Percentiles rank a stretch among this genome's conserved stretches.
phyloP scores from a whole-genome alignment of 2,329 filamentous ascomycete species.

The Dactylellina cionopaga region DNA sequence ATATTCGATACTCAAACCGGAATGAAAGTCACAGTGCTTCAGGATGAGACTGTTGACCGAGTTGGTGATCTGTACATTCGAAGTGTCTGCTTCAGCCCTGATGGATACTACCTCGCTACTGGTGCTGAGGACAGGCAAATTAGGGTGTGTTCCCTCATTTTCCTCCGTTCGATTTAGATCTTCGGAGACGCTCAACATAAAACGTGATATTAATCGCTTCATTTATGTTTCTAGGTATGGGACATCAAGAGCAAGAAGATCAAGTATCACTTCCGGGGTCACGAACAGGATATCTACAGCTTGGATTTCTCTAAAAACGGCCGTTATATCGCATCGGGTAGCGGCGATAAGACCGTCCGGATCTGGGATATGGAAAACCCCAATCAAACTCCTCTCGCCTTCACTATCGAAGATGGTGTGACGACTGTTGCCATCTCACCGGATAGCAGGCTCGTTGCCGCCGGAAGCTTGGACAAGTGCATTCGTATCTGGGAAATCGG shows the following conservation, averaged over 20 bases:
- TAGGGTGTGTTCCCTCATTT: conserved; percentile 70
- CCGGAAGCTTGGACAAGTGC: conserved; percentile 44
- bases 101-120: conserved; percentile 91
- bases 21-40: conserved; percentile 85
- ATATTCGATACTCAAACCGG: conserved; percentile 94
- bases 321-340: conserved; percentile 43
- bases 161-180: too few relatives aligned
- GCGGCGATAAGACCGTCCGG: conserved; percentile 41
- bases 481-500: conserved; percentile 50
- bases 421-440: conserved; percentile 50
- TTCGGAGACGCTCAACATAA: too few relatives aligned
- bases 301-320: conserved; percentile 50
- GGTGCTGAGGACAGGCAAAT: conserved; percentile 98
- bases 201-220: neutral
- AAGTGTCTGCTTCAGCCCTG: conserved; percentile 98
- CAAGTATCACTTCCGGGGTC: conserved; percentile 91
- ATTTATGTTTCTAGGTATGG: conserved; percentile 75
- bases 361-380: conserved; percentile 50
- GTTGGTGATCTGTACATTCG: conserved; percentile 95
- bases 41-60: conserved; percentile 86
- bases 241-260: conserved; percentile 86
- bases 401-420: conserved; percentile 65
- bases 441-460: conserved; percentile 40
- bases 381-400: conserved; percentile 64
- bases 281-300: conserved; percentile 89